Conservation (phyloP, 495 filamentous ascomycete species). For the Thozetella sp. region DNA sequence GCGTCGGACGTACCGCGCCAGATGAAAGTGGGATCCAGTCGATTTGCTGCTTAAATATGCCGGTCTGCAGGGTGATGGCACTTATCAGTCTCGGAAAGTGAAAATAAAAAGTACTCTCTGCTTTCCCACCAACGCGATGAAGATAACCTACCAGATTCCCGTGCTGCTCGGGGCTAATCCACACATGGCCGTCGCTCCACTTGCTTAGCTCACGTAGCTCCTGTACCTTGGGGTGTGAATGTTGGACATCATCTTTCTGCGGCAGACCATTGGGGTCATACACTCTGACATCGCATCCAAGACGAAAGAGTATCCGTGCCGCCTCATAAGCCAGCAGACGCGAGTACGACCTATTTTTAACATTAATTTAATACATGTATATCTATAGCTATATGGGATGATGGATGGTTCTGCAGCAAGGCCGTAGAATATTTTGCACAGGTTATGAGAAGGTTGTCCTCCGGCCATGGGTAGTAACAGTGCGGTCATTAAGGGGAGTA, state of each 20-base stretch:
- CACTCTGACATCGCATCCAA: conserved; percentile 70
- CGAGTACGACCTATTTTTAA: conserved; percentile 55
- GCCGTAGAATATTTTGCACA: no score
- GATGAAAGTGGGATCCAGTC: conserved; percentile 72
- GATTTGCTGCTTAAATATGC: conserved; percentile 76
- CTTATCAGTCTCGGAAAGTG: neutral
- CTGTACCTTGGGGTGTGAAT: conserved; percentile 62
- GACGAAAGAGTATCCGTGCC: conserved; percentile 62
- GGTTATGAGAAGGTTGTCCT: no score
- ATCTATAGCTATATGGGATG: no score
- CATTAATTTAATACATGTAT: conserved; percentile 4
- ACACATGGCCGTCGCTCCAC: conserved; percentile 74
- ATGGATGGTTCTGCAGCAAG: no score
- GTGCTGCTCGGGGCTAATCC: conserved; percentile 72
- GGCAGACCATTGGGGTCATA: conserved; percentile 64
- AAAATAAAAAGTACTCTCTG: no score
- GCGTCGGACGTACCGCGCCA: conserved; percentile 67
- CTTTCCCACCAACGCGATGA: no score
- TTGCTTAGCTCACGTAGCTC: conserved; percentile 63
- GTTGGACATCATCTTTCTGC: conserved; percentile 62
- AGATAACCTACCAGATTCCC: conserved; percentile 57
- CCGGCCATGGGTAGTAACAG: no score
- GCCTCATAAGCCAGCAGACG: conserved; percentile 63
- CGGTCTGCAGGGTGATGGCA: conserved; percentile 43
- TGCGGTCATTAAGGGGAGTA: neutral